These are phyloP conservation scores for Rhodotorula kratochvilovae DNA, from an alignment of 768 basidiomycete species.

Conservation along the genomic window DNA sequence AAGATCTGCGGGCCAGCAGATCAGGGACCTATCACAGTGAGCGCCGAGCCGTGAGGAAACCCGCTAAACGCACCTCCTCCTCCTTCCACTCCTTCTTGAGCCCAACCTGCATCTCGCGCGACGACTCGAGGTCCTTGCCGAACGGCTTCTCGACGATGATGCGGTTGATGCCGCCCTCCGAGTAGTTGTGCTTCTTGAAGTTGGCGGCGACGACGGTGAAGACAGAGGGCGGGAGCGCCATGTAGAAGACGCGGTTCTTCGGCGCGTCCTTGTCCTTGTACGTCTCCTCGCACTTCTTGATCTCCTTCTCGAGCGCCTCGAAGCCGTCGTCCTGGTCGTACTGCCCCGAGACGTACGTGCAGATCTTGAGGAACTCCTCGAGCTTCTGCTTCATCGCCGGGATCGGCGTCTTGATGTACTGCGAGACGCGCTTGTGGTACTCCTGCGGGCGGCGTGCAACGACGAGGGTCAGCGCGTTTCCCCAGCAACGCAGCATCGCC, in stretches of 20 bases:
- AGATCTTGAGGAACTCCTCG: conserved; percentile 74
- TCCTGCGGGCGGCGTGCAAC: conserved; percentile 51
- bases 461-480: background rate
- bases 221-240: conserved; percentile 94
- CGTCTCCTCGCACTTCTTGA: conserved; percentile 69
- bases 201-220: conserved; percentile 84
- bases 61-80: conserved; percentile 64
- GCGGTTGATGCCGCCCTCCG: conserved; percentile 69
- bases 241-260: conserved; percentile 83
- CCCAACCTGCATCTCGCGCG: conserved; percentile 66
- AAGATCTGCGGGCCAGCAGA: conserved; percentile 57
- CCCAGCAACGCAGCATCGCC: background rate
- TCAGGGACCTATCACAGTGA: background rate
- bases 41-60: background rate
- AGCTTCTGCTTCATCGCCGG: conserved; percentile 59
- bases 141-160: conserved; percentile 99
- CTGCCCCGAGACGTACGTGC: conserved; percentile 75
- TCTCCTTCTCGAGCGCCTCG: conserved; percentile 65
- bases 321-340: conserved; percentile 84
- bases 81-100: conserved; percentile 87
- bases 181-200: conserved; percentile 75
- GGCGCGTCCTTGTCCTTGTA: conserved; percentile 66
- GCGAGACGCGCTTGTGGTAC: conserved; percentile 75
- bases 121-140: conserved; percentile 85
- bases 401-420: conserved; percentile 75